A percentile compares a stretch with the other conserved stretches of the same genome.
Conservation (phyloP, 1,139 yeast genomes). For the Candida tetrigidarum region DNA sequence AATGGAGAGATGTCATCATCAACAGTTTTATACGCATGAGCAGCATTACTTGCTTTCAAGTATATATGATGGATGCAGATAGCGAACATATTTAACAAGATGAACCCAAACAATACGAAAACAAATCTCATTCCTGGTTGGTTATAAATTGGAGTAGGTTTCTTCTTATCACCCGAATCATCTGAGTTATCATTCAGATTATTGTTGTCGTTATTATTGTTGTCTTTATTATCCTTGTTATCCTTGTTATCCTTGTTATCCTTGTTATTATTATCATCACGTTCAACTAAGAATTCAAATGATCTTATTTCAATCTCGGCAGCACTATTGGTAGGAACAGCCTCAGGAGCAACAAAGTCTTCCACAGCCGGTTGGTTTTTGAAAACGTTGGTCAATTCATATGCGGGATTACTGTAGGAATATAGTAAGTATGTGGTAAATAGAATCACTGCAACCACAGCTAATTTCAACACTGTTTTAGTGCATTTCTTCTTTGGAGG, state of each 20-base stretch:
- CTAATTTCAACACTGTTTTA: background rate
- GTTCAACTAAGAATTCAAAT: constrained; percentile 1
- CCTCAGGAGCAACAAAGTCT: background rate
- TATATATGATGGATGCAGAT: constrained; percentile 42
- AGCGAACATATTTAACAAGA: constrained; percentile 37
- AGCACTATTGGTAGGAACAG: background rate
- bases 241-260: background rate
- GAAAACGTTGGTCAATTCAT: no score
- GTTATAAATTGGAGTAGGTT: constrained; percentile 18
- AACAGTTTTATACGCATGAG: constrained; percentile 37
- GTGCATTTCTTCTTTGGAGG: background rate
- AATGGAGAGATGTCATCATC: constrained; percentile 44
- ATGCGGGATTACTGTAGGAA: background rate
- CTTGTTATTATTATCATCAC: background rate
- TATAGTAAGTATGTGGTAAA: constrained; percentile 1
- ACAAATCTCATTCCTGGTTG: constrained; percentile 27
- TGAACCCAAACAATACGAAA: constrained; percentile 35
- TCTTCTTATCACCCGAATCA: constrained; percentile 4
- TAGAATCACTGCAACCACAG: background rate
- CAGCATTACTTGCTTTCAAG: constrained; percentile 30
- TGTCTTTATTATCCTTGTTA: constrained; percentile 2
- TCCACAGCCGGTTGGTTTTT: background rate
- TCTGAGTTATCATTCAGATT: constrained; percentile 7
- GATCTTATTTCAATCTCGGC: constrained; percentile 4
- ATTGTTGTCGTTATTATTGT: constrained; percentile 2